Conservation (phyloP, 164 flowering plant species). For the Vitis cinerea region DNA sequence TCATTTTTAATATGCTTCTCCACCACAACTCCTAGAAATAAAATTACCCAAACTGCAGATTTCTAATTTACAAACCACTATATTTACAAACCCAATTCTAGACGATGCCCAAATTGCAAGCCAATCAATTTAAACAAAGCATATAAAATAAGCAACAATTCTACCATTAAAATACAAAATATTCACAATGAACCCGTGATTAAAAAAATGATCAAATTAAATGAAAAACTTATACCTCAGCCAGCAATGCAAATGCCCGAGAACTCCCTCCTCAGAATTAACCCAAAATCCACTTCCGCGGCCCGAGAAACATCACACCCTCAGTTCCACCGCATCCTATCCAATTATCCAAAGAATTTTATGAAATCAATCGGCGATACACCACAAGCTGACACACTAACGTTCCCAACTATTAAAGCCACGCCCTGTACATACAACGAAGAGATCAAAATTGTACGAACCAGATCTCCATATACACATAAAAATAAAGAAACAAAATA, state of each 20-base stretch:
- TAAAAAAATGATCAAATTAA: background rate
- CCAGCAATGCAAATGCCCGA: conserved; percentile 25
- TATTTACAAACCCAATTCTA: background rate
- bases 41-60: background rate
- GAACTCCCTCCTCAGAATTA: conserved; percentile 20
- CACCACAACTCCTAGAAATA: background rate
- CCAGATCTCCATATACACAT: background rate
- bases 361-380: background rate
- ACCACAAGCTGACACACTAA: conserved; percentile 11
- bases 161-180: background rate
- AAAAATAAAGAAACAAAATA: background rate
- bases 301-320: conserved; percentile 18
- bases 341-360: conserved; percentile 1
- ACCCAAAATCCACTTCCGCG: conserved; percentile 9
- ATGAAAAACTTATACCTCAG: conserved; percentile 7
- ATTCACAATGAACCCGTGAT: background rate
- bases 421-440: background rate
- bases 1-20: background rate
- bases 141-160: background rate
- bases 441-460: background rate
- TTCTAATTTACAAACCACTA: background rate
- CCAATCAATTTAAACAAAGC: background rate
- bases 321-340: conserved; percentile 11
- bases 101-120: background rate
- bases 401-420: background rate